Percentiles rank a stretch among this genome's conserved stretches.
Conservation (phyloP, 2,329 filamentous ascomycete species). For the Beauveria bassiana region DNA sequence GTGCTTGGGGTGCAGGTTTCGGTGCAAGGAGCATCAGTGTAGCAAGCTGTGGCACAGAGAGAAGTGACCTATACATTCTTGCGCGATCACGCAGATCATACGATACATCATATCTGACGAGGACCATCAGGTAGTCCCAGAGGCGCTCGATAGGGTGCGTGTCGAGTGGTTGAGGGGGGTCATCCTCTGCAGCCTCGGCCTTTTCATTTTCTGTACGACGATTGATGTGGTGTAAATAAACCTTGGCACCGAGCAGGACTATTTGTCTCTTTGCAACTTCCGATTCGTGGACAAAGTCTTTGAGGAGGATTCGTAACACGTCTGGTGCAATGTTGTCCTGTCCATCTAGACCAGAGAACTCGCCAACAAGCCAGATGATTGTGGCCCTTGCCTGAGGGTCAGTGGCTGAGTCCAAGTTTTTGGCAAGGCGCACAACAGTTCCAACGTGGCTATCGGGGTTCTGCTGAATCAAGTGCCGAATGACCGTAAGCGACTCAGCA, state of each 20-base stretch:
- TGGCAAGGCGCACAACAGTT: slow-evolving; percentile 82
- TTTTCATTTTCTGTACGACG: slow-evolving; percentile 41
- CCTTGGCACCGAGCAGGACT: slow-evolving; percentile 86
- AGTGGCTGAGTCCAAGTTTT: slow-evolving; percentile 81
- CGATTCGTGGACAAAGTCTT: slow-evolving; percentile 75
- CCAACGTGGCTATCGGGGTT: slow-evolving; percentile 71
- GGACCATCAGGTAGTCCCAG: slow-evolving; percentile 76
- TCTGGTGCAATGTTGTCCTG: slow-evolving; percentile 90
- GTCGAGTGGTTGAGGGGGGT: slow-evolving; percentile 24
- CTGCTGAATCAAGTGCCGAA: slow-evolving; percentile 91
- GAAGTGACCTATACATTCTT: slow-evolving; percentile 77
- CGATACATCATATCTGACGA: slow-evolving; percentile 87
- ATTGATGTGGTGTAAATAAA: slow-evolving; percentile 84
- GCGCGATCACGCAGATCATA: slow-evolving; percentile 92
- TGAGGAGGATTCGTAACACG: slow-evolving; percentile 79
- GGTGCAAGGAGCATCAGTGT: slow-evolving; percentile 85
- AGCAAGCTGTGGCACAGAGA: slow-evolving; percentile 78
- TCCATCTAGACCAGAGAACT: slow-evolving; percentile 73
- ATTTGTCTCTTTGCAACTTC: slow-evolving; percentile 88
- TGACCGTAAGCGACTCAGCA: slow-evolving; percentile 88
- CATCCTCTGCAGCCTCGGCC: slow-evolving; percentile 26
- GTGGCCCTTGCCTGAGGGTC: slow-evolving; percentile 85
- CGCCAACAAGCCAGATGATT: slow-evolving; percentile 95
- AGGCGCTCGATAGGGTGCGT: slow-evolving; percentile 64
- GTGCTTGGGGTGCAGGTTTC: slow-evolving; percentile 86